These are phyloP conservation scores for Cladorrhinum sp. DNA, from an alignment of 2,329 filamentous ascomycete species.

Conservation along the genomic window DNA sequence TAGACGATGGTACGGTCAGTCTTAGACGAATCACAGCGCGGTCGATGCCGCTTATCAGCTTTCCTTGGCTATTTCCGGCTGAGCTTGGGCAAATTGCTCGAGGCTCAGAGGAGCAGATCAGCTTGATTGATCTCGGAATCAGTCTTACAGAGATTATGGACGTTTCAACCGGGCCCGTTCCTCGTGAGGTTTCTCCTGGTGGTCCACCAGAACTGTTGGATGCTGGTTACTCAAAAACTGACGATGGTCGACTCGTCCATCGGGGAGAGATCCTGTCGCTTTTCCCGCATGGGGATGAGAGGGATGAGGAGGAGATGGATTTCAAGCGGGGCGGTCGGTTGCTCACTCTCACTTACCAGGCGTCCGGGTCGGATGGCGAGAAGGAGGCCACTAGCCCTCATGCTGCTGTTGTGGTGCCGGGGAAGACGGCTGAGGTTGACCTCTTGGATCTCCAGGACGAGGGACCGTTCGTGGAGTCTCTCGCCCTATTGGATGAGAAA, in stretches of 20 bases:
- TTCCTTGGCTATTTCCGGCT: slow-evolving; percentile 84
- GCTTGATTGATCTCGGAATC: not conserved
- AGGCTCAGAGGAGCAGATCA: slow-evolving; percentile 6
- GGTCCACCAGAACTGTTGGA: slow-evolving; percentile 15
- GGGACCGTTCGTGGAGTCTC: not conserved
- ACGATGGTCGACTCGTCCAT: slow-evolving; percentile 32
- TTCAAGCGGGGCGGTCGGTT: not conserved
- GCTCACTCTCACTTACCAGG: not conserved
- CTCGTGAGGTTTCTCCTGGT: not conserved
- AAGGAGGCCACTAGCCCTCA: not conserved
- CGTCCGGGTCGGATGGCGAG: not conserved
- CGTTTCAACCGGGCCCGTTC: not conserved
- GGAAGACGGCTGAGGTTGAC: not conserved
- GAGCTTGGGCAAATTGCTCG: slow-evolving; percentile 62
- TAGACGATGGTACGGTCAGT: slow-evolving; percentile 30
- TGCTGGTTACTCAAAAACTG: slow-evolving; percentile 28
- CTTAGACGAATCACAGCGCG: slow-evolving; percentile 39
- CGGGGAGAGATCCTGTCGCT: slow-evolving; percentile 33
- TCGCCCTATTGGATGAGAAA: not conserved
- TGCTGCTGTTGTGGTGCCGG: not conserved
- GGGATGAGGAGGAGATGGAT: slow-evolving; percentile 13
- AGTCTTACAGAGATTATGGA: not conserved
- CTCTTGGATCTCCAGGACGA: not conserved
- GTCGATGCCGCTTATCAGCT: slow-evolving; percentile 79
- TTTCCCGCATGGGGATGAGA: slow-evolving; percentile 28